Conservation (phyloP, 1,284 basidiomycete genomes). For the Leccinum griseonigrum region DNA sequence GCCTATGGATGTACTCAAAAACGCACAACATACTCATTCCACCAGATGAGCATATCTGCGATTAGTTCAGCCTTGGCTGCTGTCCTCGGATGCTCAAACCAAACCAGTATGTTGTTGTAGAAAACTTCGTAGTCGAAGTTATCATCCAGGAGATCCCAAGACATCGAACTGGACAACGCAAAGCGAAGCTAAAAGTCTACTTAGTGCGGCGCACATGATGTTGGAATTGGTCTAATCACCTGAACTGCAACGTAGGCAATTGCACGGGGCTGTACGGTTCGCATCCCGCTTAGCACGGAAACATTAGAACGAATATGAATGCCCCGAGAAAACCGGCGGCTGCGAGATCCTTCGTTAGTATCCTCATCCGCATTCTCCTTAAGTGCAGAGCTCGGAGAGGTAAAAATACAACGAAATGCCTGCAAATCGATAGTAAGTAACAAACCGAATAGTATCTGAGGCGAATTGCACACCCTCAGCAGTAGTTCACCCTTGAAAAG, state of each 20-base stretch:
- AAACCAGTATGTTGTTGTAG: neutral
- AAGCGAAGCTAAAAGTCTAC: neutral
- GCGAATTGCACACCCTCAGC: neutral
- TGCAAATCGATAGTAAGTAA: too few species aligned
- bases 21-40: neutral
- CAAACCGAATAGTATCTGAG: too few species aligned
- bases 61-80: neutral
- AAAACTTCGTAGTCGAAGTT: neutral
- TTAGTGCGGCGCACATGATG: neutral
- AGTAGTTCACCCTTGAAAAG: neutral
- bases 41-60: neutral
- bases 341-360: too few species aligned
- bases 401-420: too few species aligned
- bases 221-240: neutral
- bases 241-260: neutral
- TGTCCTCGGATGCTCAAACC: neutral
- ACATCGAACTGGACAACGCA: neutral
- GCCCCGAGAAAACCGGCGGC: too few species aligned
- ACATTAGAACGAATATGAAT: neutral
- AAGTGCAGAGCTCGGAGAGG: too few species aligned
- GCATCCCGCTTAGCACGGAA: neutral
- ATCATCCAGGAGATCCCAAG: neutral
- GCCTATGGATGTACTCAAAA: too few species aligned
- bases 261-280: neutral
- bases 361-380: too few species aligned